Conservation (phyloP, 148 eudicot species). For the Camellia lanceoleosa region DNA sequence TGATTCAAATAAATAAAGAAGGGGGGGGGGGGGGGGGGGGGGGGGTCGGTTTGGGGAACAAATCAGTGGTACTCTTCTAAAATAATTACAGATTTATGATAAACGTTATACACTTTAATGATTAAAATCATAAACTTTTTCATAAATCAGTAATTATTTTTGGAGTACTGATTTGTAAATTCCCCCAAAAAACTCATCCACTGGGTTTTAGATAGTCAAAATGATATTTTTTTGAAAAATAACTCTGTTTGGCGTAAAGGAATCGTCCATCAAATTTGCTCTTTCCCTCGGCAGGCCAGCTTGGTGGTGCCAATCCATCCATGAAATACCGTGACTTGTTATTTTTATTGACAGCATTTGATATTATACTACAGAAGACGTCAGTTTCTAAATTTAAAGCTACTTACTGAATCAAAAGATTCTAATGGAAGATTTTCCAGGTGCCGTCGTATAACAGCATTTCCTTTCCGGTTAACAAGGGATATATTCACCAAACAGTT, state of each 20-base stretch:
- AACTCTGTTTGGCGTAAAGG: not conserved
- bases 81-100: too few relatives aligned
- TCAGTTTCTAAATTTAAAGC: not conserved
- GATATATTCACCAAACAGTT: slow-evolving; percentile 38
- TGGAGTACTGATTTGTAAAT: too few relatives aligned
- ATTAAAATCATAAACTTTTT: too few relatives aligned
- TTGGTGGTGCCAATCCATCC: slow-evolving; percentile 7
- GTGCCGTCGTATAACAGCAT: slow-evolving; percentile 61
- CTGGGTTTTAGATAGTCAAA: not conserved
- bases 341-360: not conserved
- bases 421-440: slow-evolving; percentile 61
- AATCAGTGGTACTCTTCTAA: too few relatives aligned
- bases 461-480: slow-evolving; percentile 53
- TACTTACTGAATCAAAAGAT: slow-evolving; percentile 55
- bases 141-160: too few relatives aligned
- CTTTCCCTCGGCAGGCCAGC: too few relatives aligned
- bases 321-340: not conserved
- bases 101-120: too few relatives aligned
- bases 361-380: not conserved
- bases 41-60: too few relatives aligned
- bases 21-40: too few relatives aligned
- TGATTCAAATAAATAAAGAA: too few relatives aligned
- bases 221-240: not conserved
- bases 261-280: not conserved
- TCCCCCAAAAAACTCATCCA: too few relatives aligned